Evolutionary conservation across 495 filamentous ascomycete genomes (phyloP), one percentile per base, ranked within the genome.

Genomic region (Xylaria nigripes): DNA sequence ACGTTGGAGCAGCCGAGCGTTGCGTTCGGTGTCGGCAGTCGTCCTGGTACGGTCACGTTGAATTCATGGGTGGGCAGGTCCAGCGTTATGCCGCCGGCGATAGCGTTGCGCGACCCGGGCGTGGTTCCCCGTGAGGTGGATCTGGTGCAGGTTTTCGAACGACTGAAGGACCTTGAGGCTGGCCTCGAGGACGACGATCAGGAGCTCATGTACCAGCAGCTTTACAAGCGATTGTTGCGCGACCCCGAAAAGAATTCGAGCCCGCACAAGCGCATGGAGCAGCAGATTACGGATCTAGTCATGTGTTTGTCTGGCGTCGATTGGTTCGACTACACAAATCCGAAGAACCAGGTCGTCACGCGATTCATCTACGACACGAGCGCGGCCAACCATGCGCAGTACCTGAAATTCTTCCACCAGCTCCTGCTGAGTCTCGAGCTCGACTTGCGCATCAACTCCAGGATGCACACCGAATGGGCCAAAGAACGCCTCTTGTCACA

Each of bases 351-450:
- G 58, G 78, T 85, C 41, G 73, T 83, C 40, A 82, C 84, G 15
- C 78, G 77, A 49, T 86, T 81, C 66, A 80, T 86, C 36, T 73
- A 76, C 42, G 76, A 78, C 56, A 70, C 70, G 25, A 50, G 49
- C 32, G 66, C 57, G 1, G 54, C 48, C 36, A 70, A 68, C 50
- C 54, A 61, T 18, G 60, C 68, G 18, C 68, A 68, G 41, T 76
- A 74, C 56, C 74, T 74, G 40, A 79, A 79, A 42, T 87, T 89
- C 72, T 89, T 85, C 65, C 84, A 86, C 68, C 85, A 87, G 66
- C 68, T 89, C 23, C 70, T 89, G 9, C 72, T 89, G 41, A 82
- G 83, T 54, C 72, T 84, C 48, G 85, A 87, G 65, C 70, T 89
- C 4, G 80, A 86, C 56, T 63, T 81, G 36, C 78, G 85, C 18